phyloP scores from a whole-genome alignment of 768 basidiomycete species.

The Clitopilus passeckerianus region DNA sequence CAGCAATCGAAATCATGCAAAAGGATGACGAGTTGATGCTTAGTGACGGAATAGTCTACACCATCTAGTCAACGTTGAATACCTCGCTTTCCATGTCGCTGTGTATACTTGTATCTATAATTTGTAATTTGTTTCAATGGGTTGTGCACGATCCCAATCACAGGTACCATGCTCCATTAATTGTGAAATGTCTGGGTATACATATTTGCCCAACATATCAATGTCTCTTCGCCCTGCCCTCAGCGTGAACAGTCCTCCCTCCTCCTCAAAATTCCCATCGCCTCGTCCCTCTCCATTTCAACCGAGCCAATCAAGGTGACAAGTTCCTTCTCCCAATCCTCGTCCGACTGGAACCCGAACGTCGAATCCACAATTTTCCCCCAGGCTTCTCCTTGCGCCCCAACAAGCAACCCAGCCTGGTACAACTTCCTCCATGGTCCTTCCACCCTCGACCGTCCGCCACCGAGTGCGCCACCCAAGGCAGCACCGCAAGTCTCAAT shows the following conservation, averaged over 20 bases:
- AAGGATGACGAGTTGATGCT: conserved; percentile 83
- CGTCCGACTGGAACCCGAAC: conserved; percentile 40
- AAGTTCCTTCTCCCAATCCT: conserved; percentile 53
- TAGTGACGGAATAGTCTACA: conserved; percentile 83
- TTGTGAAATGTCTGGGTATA: too few relatives aligned
- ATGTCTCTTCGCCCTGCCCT: background rate
- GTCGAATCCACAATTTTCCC: conserved; percentile 38
- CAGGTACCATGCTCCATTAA: too few relatives aligned
- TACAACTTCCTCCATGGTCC: conserved; percentile 74
- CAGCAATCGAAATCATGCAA: conserved; percentile 70
- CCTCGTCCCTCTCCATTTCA: conserved; percentile 61
- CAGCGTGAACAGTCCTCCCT: conserved; percentile 21
- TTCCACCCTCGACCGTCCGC: conserved; percentile 51
- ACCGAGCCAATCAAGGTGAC: conserved; percentile 50
- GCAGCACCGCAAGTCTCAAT: conserved; percentile 69
- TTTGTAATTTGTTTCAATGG: background rate
- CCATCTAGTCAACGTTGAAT: conserved; percentile 39
- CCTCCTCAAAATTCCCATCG: conserved; percentile 47
- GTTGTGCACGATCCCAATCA: background rate
- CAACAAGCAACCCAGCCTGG: conserved; percentile 66
- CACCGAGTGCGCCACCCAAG: conserved; percentile 39
- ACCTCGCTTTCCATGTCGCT: conserved; percentile 3
- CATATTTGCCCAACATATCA: background rate
- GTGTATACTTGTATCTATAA: background rate
- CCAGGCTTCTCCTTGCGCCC: conserved; percentile 53